phyloP scores from a whole-genome alignment of 1,284 basidiomycete genomes.

The Microbotryum silenes-acaulis region DNA sequence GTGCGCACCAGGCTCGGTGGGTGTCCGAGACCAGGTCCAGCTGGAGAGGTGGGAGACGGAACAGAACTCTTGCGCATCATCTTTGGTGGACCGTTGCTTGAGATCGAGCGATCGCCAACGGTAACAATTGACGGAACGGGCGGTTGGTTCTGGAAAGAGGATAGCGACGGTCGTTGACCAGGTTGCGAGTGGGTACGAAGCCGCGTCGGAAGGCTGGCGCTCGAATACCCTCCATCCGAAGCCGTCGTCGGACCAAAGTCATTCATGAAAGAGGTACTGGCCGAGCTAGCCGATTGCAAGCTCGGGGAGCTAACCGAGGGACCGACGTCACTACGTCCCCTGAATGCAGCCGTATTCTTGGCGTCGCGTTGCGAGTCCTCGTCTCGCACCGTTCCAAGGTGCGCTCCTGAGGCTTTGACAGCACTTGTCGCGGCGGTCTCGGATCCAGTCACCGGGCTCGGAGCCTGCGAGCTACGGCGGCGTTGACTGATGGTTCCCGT shows the following conservation, averaged over 20 bases:
- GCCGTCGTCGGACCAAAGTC: constrained; percentile 5
- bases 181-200: constrained; percentile 39
- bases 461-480: not conserved
- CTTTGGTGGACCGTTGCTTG: not conserved
- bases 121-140: constrained; percentile 10
- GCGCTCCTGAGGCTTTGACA: too few species aligned
- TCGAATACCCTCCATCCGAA: not conserved
- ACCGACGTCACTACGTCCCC: too few species aligned
- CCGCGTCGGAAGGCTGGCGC: constrained; percentile 20
- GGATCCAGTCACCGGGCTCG: too few species aligned
- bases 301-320: too few species aligned
- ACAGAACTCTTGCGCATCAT: constrained; percentile 10
- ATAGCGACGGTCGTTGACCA: constrained; percentile 34
- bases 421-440: too few species aligned
- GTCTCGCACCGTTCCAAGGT: too few species aligned
- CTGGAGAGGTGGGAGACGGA: constrained; percentile 13
- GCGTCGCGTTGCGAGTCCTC: too few species aligned
- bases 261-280: not conserved
- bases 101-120: not conserved
- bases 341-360: too few species aligned
- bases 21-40: too few species aligned
- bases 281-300: too few species aligned
- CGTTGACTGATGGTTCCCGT: constrained; percentile 1
- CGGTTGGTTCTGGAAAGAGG: constrained; percentile 9
- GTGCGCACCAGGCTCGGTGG: constrained; percentile 9